Evolutionary conservation across 208 protist species (phyloP), one percentile per base, ranked within the genome.

Genomic region (Acanthamoeba sp.): DNA sequence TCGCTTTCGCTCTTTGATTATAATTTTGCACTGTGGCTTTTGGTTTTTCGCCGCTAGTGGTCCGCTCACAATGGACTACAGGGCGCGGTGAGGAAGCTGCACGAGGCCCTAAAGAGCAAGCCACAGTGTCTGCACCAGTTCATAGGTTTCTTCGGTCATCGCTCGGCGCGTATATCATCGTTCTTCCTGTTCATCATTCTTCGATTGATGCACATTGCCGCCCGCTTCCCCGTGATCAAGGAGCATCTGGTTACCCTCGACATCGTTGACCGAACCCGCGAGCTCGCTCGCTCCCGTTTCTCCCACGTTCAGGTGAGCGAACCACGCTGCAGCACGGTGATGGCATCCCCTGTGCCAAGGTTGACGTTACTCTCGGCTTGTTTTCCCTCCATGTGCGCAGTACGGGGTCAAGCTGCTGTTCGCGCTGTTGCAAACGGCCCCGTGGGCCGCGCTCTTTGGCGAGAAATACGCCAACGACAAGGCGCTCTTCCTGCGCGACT

Each of bases 181-280:
- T 93, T 93, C 62, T 93, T 78, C 66, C 59, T 80, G 42, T 93
- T 93, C 48, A 69, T 93, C 10, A 18, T 50, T 5, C 16, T 78
- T 7, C 88, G 48, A 5, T 48, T 93, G 20, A 52, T 93, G 64
- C 38, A 80, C 42, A 93, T 93, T 1, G 59, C 52, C 52, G 24
- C 29, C 34, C 22, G 22, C 12, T 40, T 42, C 64, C 20, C 88
- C 22, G n/a, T 16, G 32, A 93, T 93, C 18, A 45, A 50, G 73
- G 73, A 82, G 38, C 40, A 82, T 22, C n/a, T 82, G 18, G 38
- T 50, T 24, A 48, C 73, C 7, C 40, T 52, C 73, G 73, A 82
- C 24, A 50, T 89, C 22, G 52, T 89, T 12, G 48, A 89, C 29
- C 40, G 27, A 22, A 64, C 27, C 9, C 50, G 82, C 52, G 29